A percentile compares a stretch with the other conserved stretches of the same genome.
phyloP scores from a whole-genome alignment of 176 grass and related monocot genomes.

The Alloteropsis semialata region DNA sequence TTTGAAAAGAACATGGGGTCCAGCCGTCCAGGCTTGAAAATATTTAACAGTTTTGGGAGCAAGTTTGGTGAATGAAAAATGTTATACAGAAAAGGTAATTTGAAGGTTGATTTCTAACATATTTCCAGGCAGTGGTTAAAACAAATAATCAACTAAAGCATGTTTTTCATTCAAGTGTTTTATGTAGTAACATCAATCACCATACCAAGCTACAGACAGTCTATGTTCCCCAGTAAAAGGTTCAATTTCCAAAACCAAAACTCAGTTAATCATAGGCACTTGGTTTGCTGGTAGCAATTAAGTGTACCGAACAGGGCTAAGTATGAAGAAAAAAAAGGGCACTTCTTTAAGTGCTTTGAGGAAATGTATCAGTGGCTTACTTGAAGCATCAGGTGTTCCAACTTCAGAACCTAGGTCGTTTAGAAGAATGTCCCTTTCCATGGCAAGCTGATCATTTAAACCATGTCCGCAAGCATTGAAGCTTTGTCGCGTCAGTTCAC shows the following conservation, averaged over 20 bases:
- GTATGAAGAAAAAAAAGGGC: not conserved
- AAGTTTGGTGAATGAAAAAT: not conserved
- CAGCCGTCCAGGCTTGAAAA: not conserved
- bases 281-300: not conserved
- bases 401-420: conserved; percentile 54
- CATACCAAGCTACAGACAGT: not conserved
- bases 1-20: not conserved
- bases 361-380: conserved; percentile 29
- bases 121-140: not conserved
- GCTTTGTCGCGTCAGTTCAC: conserved; percentile 65
- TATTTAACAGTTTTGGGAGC: not conserved
- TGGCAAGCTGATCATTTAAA: conserved; percentile 42
- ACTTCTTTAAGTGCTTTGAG: not conserved
- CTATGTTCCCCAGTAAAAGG: not conserved
- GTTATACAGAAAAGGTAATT: not conserved
- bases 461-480: conserved; percentile 51
- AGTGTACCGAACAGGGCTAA: not conserved
- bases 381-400: conserved; percentile 49
- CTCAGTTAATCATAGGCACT: not conserved
- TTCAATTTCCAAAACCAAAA: not conserved
- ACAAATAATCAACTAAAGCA: not conserved
- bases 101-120: not conserved
- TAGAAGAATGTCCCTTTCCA: conserved; percentile 52
- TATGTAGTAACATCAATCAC: not conserved
- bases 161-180: not conserved